Percentiles rank a stretch among this genome's conserved stretches.
phyloP scores from a whole-genome alignment of 148 eudicot genomes.

The Spergularia marina region DNA sequence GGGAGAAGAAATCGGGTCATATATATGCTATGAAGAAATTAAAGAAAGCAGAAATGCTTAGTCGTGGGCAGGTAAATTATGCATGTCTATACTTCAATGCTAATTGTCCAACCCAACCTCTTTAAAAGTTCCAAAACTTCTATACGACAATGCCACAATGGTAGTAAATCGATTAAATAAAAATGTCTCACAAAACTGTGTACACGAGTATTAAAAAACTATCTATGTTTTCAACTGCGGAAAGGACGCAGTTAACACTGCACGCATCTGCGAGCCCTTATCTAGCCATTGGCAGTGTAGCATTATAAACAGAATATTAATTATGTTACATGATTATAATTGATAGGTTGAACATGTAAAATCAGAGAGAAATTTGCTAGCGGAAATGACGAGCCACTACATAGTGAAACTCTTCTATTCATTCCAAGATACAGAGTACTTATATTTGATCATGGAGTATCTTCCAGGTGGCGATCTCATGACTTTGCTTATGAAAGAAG shows the following conservation, averaged over 20 bases:
- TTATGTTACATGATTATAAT: too few species aligned
- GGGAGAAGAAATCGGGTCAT: slow-evolving; percentile 59
- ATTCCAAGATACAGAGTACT: slow-evolving; percentile 86
- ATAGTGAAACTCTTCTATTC: slow-evolving; percentile 87
- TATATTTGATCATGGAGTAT: slow-evolving; percentile 87
- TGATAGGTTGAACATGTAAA: slow-evolving; percentile 91
- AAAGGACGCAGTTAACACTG: too few species aligned
- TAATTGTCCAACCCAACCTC: too few species aligned
- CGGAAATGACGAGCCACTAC: slow-evolving; percentile 88
- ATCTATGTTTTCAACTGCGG: too few species aligned
- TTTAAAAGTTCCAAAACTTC: too few species aligned
- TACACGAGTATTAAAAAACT: too few species aligned
- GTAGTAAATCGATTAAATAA: too few species aligned
- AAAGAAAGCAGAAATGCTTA: slow-evolving; percentile 74
- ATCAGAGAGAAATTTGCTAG: slow-evolving; percentile 86
- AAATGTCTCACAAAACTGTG: too few species aligned
- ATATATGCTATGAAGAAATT: slow-evolving; percentile 73
- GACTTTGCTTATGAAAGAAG: slow-evolving; percentile 87
- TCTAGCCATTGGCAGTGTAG: too few species aligned
- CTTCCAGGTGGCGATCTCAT: slow-evolving; percentile 95
- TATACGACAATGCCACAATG: too few species aligned
- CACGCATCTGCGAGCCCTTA: too few species aligned
- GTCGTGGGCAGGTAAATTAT: slow-evolving; percentile 56
- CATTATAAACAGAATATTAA: too few species aligned
- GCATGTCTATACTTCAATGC: not conserved